Evolutionary conservation across 495 filamentous ascomycete genomes (phyloP), one percentile per base, ranked within the genome.

Genomic region (Penicillium longicatenatum): DNA sequence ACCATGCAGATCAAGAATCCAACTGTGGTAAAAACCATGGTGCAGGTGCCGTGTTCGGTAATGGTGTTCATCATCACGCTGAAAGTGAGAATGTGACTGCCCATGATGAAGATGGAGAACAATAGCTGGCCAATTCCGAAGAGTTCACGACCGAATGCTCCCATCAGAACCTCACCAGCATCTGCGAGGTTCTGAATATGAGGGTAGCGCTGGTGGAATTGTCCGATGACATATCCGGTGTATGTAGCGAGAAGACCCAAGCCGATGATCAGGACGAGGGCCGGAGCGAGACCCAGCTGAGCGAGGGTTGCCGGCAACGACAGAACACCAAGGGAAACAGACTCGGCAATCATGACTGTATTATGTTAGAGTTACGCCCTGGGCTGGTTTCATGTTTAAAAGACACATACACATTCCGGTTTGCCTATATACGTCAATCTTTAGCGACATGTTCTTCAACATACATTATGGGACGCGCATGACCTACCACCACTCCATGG

Each of bases 151-250:
- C 88, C 88, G 30, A 83, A 70, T 4, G 62, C 72, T 5, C 88
- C 89, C 66, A 86, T 77, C 43, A 92, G 75, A 54, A 93, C 72
- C 22, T 82, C 70, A n/a, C 86, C 86, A 1, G 83, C 88, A 61
- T 94, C 89, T n/a, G 85, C 86, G 63, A 91, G 86, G 69, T 85
- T 84, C 61, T 84, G 74, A n/a, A 92, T 82, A 16, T 84, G 73
- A 4, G 69, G 69, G 31, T 76, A 75, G 11, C 60, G 62, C 26
- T 61, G 54, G n/a, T 63, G 62, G 59, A 75, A 70, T 48, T 73
- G 69, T 17, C 56, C 64, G 35, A 76, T 69, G 1, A 70, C 60
- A 54, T 70, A 73, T 35, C 67, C 70, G 16, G 72, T 69, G 41
- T 74, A 75, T 1, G 86, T 86, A 41, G 89, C 84, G 11, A 90